These are phyloP conservation scores for Echinosophora koreensis DNA, from an alignment of 306 rosid species.

Conservation along the genomic window DNA sequence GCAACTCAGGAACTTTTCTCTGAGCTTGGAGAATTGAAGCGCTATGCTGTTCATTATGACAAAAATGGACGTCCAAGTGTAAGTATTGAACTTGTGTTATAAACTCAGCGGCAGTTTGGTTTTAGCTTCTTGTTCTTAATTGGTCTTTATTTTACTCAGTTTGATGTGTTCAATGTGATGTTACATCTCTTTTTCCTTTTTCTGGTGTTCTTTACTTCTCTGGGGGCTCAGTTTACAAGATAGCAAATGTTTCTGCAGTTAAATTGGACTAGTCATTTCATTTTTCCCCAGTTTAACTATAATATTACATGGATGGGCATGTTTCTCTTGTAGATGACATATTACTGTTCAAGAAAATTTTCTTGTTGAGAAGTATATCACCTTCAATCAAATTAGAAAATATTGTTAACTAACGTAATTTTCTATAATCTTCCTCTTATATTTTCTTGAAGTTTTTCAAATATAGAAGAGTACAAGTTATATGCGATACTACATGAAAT, in stretches of 20 bases:
- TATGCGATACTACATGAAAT: background rate
- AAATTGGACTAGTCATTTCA: background rate
- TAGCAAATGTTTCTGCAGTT: background rate
- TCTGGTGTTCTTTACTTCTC: background rate
- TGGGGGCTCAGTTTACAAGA: background rate
- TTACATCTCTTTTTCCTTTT: background rate
- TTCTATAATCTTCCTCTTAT: background rate
- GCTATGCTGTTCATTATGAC: conserved; percentile 92
- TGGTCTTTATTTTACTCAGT: background rate
- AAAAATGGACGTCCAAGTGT: conserved; percentile 89
- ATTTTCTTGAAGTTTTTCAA: background rate
- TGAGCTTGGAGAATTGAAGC: conserved; percentile 90
- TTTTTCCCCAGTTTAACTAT: background rate
- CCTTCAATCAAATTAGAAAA: background rate
- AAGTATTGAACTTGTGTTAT: conserved; percentile 49
- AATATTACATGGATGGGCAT: background rate
- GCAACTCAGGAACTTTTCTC: conserved; percentile 95
- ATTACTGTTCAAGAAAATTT: background rate
- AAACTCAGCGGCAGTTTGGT: background rate
- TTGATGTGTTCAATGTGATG: background rate
- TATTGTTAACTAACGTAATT: background rate
- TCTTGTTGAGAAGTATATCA: background rate
- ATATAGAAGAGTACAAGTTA: background rate
- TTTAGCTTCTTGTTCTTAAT: background rate
- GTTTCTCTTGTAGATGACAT: background rate